Evolutionary conservation across 1,284 basidiomycete genomes (phyloP), one percentile per base, ranked within the genome.

Genomic region (Sphaerobolus stellatus): DNA sequence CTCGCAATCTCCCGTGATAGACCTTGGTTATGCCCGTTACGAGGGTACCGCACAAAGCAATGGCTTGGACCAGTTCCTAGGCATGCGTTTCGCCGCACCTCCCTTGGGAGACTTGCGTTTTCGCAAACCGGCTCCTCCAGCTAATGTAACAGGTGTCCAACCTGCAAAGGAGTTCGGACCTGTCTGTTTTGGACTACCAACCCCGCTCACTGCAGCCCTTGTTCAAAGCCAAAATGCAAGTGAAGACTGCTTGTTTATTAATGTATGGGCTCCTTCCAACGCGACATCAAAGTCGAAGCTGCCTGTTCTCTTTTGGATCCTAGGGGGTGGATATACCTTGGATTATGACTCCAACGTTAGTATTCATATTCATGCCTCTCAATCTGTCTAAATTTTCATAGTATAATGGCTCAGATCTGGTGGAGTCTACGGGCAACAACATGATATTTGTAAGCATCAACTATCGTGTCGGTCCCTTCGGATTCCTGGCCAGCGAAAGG

Each of bases 161-260:
- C 11, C 41, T n/a, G 41, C 41, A 3, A 43, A 14, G 28, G 18
- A 43, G 16, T 43, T 43, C 20, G 41, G 41, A 14, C 20, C 41
- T 27, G 41, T 43, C 13, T 43, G 41, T 43, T 43, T 14, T 22
- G 41, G 41, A n/a, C 22, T 43, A 43, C 22, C 22, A 22, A 4
- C 22, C 4, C 22, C 22, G 20, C 20, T 51, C 13, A 28, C 14
- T 20, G n/a, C 50, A 18, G 48, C 45, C 20, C 61, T 64, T 28
- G 18, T 9, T 29, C 20, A 46, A n/a, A 28, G 44, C 2, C 22
- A 52, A 22, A 24, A 24, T 6, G 22, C 20, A 27, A 68, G 67
- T 58, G 67, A 75, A 45, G 66, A 75, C 53, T 76, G 75, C 51
- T 67, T 75, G 18, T 65, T 64, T 47, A 44, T 73, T 38, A 73